Conservation (phyloP, 305 asterid species). For the Stenogyne calaminthoides region DNA sequence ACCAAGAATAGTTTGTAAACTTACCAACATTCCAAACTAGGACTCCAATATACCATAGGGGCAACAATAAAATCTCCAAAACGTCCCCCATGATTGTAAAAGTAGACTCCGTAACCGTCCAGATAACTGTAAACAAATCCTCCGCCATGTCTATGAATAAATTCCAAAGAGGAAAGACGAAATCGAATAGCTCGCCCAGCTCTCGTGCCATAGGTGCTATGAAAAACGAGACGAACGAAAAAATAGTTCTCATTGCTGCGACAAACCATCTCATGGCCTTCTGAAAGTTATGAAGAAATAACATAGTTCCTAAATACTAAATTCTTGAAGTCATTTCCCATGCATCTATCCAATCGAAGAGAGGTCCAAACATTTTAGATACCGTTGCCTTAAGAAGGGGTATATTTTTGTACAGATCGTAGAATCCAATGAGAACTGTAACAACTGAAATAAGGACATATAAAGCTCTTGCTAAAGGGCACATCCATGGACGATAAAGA, state of each 20-base stretch:
- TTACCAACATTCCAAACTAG: constrained; percentile 55
- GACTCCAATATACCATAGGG: constrained; percentile 55
- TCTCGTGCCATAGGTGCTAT: constrained; percentile 53
- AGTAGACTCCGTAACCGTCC: constrained; percentile 53
- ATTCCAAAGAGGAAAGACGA: constrained; percentile 59
- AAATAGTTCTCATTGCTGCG: constrained; percentile 42
- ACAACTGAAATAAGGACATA: constrained; percentile 65
- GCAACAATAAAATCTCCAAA: constrained; percentile 57
- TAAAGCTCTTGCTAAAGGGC: constrained; percentile 76
- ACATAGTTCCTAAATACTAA: constrained; percentile 79
- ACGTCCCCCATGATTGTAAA: constrained; percentile 43
- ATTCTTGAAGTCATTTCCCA: constrained; percentile 89
- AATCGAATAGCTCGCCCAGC: constrained; percentile 49
- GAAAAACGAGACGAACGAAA: constrained; percentile 44
- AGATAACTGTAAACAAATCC: constrained; percentile 45
- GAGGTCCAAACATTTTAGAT: constrained; percentile 75
- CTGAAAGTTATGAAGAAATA: constrained; percentile 74
- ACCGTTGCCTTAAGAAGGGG: constrained; percentile 79
- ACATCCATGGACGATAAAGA: constrained; percentile 93
- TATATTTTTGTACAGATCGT: constrained; percentile 79
- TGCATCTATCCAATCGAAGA: constrained; percentile 82
- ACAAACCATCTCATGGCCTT: constrained; percentile 76
- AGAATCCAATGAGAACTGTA: constrained; percentile 86
- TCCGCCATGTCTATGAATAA: constrained; percentile 41
- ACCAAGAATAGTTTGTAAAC: constrained; percentile 24